Conservation (phyloP, 192 early-diverging fungal genomes). For the Linnemannia exigua region DNA sequence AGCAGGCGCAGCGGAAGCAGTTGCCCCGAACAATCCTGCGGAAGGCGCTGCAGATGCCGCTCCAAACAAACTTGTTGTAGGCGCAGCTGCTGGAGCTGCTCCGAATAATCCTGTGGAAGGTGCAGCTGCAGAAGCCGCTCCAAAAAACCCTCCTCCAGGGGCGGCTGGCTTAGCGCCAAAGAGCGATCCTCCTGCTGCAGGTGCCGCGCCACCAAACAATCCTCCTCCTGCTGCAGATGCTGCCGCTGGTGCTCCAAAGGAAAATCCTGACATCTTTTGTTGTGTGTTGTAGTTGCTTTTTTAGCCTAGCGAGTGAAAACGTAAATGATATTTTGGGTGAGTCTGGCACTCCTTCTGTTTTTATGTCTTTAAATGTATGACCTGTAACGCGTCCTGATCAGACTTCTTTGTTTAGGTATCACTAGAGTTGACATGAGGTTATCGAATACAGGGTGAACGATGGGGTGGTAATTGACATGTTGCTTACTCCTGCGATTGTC, state of each 20-base stretch:
- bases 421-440: not conserved
- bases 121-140: slow-evolving; percentile 24
- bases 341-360: not conserved
- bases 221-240: slow-evolving; percentile 22
- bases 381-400: too few species aligned
- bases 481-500: not conserved
- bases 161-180: slow-evolving; percentile 46
- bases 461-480: not conserved
- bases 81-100: slow-evolving; percentile 16
- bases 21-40: slow-evolving; percentile 39
- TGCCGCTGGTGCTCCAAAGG: slow-evolving; percentile 44
- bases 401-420: too few species aligned
- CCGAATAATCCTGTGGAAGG: slow-evolving; percentile 31
- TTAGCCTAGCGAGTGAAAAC: not conserved
- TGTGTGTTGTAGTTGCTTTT: not conserved
- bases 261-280: slow-evolving; percentile 45
- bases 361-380: too few species aligned
- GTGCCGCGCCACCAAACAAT: slow-evolving; percentile 16
- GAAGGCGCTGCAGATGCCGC: slow-evolving; percentile 25
- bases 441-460: not conserved
- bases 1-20: slow-evolving; percentile 26
- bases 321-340: not conserved
- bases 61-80: slow-evolving; percentile 44
- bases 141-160: slow-evolving; percentile 25
- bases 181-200: slow-evolving; percentile 24